These are phyloP conservation scores for Crepidotus variabilis DNA, from an alignment of 768 basidiomycete species.

Conservation along the genomic window DNA sequence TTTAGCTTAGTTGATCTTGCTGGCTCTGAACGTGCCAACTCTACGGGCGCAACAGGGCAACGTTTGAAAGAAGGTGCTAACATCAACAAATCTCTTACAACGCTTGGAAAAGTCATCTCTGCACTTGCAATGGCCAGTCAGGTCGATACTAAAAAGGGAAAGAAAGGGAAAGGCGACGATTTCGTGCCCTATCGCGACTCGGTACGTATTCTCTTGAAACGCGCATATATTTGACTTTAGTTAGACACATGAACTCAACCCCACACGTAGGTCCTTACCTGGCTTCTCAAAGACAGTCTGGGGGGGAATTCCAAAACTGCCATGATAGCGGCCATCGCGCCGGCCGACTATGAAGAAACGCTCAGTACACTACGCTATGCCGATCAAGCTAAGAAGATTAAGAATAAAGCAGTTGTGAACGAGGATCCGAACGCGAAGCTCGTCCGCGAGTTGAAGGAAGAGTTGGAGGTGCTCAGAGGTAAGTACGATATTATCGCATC, in stretches of 20 bases:
- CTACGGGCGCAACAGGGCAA: constrained; percentile 95
- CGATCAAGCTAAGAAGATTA: constrained; percentile 99
- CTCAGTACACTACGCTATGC: constrained; percentile 96
- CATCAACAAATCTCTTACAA: constrained; percentile 98
- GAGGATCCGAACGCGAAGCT: constrained; percentile 99
- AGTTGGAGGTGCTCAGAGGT: constrained; percentile 87
- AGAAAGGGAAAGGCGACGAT: constrained; percentile 87
- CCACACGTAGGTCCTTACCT: constrained; percentile 77
- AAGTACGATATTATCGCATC: constrained; percentile 33
- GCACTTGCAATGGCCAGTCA: constrained; percentile 74
- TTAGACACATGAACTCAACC: constrained; percentile 6
- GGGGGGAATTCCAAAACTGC: constrained; percentile 98
- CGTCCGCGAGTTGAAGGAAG: constrained; percentile 98
- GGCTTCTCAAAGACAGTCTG: constrained; percentile 96
- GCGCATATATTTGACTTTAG: not conserved
- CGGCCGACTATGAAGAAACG: constrained; percentile 98
- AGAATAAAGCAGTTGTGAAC: constrained; percentile 98
- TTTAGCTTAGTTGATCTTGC: constrained; percentile 89
- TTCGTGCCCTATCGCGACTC: constrained; percentile 98
- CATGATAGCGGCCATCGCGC: constrained; percentile 98
- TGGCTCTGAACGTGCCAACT: constrained; percentile 95
- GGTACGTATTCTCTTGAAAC: constrained; percentile 42
- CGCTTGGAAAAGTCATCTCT: constrained; percentile 96
- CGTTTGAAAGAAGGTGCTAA: constrained; percentile 97
- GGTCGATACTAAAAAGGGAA: constrained; percentile 72